Percentiles rank a stretch among this genome's conserved stretches.
Evolutionary conservation across 2,329 filamentous ascomycete species (phyloP).

Genomic region (Penicillium sp.): DNA sequence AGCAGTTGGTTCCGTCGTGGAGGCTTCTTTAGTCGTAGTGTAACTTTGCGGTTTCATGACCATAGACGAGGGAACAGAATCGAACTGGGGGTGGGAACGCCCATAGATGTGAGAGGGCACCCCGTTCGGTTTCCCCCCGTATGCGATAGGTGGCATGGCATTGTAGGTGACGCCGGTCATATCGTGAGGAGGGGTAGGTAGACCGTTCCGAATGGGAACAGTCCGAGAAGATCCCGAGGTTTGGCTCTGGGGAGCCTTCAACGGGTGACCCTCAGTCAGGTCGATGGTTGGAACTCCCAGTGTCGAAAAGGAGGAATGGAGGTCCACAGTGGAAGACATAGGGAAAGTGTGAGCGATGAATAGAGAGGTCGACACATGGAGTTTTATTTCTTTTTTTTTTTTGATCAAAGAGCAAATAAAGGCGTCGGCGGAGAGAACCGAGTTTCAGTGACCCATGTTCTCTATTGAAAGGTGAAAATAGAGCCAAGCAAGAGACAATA

Average conservation of each 20-base stretch:
- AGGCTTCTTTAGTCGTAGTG: constrained; percentile 22
- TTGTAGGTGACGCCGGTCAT: constrained; percentile 44
- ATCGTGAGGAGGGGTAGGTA: constrained; percentile 43
- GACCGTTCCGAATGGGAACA: constrained; percentile 41
- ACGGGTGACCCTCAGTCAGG: constrained; percentile 16
- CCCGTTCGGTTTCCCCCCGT: constrained; percentile 32
- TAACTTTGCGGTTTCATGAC: constrained; percentile 26
- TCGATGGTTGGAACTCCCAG: constrained; percentile 26
- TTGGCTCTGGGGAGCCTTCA: constrained; percentile 17
- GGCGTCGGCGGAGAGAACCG: constrained; percentile 7
- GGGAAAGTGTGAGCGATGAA: constrained; percentile 17
- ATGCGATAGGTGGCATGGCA: constrained; percentile 28
- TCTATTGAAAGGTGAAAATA: constrained; percentile 1
- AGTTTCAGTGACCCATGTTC: constrained; percentile 17
- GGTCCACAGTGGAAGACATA: constrained; percentile 36
- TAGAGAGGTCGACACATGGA: constrained; percentile 14
- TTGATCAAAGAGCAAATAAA: constrained; percentile 6
- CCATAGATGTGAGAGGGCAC: constrained; percentile 26
- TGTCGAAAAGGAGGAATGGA: constrained; percentile 26
- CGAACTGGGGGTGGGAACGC: constrained; percentile 23
- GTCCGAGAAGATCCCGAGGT: constrained; percentile 29
- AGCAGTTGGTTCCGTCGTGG: constrained; percentile 17
- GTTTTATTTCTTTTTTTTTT: background rate
- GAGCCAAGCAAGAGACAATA: background rate
- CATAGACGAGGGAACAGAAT: constrained; percentile 22